These are phyloP conservation scores for Coemansia sp. DNA, from an alignment of 192 early-diverging fungal genomes.

Conservation along the genomic window DNA sequence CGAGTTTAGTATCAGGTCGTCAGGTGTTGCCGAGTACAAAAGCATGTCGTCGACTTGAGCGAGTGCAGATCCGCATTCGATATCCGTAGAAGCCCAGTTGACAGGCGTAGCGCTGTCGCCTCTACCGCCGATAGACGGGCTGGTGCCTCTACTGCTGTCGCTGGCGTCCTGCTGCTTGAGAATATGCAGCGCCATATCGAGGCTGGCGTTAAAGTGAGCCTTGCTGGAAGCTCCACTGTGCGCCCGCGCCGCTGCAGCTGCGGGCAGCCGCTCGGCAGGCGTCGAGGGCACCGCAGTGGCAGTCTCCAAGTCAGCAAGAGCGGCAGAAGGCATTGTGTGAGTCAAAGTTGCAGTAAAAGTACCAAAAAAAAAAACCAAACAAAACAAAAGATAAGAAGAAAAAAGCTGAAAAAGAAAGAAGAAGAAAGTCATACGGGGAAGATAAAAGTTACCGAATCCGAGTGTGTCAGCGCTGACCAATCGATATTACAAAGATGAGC, in stretches of 20 bases:
- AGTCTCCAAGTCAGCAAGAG: constrained; percentile 22
- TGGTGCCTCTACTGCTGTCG: background rate
- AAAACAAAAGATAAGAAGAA: background rate
- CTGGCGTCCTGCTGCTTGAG: constrained; percentile 23
- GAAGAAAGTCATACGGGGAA: background rate
- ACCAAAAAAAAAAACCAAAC: background rate
- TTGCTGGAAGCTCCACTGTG: constrained; percentile 18
- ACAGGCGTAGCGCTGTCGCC: constrained; percentile 24
- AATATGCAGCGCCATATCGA: constrained; percentile 44
- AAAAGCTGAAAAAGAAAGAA: background rate
- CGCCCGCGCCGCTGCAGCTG: constrained; percentile 9
- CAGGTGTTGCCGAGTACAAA: constrained; percentile 14
- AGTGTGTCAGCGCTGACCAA: background rate
- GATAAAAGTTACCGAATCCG: background rate
- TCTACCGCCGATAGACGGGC: background rate
- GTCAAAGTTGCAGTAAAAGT: background rate
- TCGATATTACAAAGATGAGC: background rate
- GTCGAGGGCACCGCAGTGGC: constrained; percentile 44
- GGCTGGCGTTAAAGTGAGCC: constrained; percentile 54
- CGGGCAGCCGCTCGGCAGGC: constrained; percentile 21
- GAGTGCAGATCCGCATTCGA: background rate
- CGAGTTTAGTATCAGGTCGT: constrained; percentile 33
- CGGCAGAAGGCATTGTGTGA: constrained; percentile 8
- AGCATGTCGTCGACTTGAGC: background rate
- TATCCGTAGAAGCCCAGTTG: constrained; percentile 32